Evolutionary conservation across 495 filamentous ascomycete genomes (phyloP), one percentile per base, ranked within the genome.

Genomic region (Penicillium pulvis): DNA sequence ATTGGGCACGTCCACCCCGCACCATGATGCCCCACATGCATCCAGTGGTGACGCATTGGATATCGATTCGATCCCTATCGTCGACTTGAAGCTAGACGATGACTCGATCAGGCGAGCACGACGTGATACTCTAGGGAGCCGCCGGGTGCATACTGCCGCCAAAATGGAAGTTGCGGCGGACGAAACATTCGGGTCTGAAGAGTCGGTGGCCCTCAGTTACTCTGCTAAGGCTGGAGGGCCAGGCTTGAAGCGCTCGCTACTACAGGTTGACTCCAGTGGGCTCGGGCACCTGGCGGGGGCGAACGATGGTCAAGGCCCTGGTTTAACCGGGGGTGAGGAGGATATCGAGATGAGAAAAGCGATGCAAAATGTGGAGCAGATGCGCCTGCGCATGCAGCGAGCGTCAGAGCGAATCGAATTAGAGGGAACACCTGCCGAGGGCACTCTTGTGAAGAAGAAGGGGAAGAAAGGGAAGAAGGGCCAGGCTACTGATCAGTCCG

Each of bases 11-110:
- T 87, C 84, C 1, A 91, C 90, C 0, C 87, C 89, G 3, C 81
- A 90, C 54, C 86, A 90, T 64, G 87, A 86, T 53, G 86, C 91
- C 41, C 77, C 92, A 0, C 79, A 41, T 41, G 39, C 74, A 30
- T 83, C 84, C 31, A 89, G 91, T 62, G 87, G 86, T 2, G 85
- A 87, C 8, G 88, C 85, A 30, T 73, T 97, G 16, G 94, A 98
- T 68, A 82, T 98, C 50, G 94, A 98, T 69, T 83, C 89, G 14
- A 98, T 98, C 58, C 94, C 94, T 1, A 93, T 98, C 59, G 91
- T 98, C 82, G 86, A 95, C 62, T 83, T 98, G 24, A 85, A 93
- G 64, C 77, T 96, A 24, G 85, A 83, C 3, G 82, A 81, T 51
- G 69, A 39, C 41, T 55, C 50, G 59, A 44, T 53, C 31, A 10